These are phyloP conservation scores for Choanephora cucurbitarum DNA, from an alignment of 371 early-diverging fungal species.

Conservation along the genomic window DNA sequence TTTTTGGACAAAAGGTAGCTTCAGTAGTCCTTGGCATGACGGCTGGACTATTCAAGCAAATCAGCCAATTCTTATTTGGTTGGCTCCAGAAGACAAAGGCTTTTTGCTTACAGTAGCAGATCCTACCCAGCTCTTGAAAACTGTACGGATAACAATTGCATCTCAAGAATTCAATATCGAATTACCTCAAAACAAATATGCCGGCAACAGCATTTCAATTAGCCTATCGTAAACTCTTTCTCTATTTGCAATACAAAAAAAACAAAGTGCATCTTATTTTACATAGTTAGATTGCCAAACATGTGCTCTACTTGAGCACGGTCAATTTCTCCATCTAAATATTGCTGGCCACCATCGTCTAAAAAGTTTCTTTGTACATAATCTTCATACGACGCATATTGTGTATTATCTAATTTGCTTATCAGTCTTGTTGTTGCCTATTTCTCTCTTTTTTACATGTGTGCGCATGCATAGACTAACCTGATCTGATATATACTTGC, in stretches of 20 bases:
- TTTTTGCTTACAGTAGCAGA: conserved; percentile 25
- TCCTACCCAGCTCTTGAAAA: conserved; percentile 24
- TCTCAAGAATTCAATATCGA: neutral
- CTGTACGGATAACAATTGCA: conserved; percentile 12
- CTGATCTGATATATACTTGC: conserved; percentile 11
- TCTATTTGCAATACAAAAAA: no score
- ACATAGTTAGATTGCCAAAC: conserved; percentile 33
- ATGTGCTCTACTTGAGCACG: conserved; percentile 38
- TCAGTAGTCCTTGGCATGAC: conserved; percentile 1
- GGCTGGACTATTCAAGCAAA: conserved; percentile 6
- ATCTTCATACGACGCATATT: conserved; percentile 37
- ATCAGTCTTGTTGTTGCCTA: neutral
- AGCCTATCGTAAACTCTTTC: conserved; percentile 1
- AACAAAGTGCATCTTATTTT: no score
- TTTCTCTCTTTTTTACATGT: no score
- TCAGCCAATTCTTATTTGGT: conserved; percentile 17
- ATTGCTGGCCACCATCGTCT: conserved; percentile 35
- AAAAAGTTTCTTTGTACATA: conserved; percentile 40
- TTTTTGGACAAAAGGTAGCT: conserved; percentile 25
- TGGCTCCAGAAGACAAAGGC: neutral
- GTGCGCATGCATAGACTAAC: no score
- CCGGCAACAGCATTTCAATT: conserved; percentile 16
- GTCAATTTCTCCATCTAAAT: conserved; percentile 37
- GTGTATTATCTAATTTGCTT: conserved; percentile 9
- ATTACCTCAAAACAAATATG: conserved; percentile 13